A percentile compares a stretch with the other conserved stretches of the same genome.
Evolutionary conservation across 2,329 filamentous ascomycete genomes (phyloP).

Genomic region (Amesomyces nigricolor): DNA sequence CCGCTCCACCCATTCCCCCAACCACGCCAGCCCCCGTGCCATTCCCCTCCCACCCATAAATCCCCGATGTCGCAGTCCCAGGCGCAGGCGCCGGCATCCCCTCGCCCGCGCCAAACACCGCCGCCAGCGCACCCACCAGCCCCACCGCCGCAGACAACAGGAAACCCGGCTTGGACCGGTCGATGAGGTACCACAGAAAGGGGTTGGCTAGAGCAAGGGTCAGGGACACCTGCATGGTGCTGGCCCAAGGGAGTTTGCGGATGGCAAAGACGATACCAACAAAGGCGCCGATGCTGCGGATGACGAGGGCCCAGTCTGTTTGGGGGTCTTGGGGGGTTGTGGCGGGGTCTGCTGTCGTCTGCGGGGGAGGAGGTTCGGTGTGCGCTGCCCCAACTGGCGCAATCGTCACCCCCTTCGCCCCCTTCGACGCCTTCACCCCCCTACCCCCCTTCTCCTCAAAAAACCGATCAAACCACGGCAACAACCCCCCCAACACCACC

Average conservation of each 20-base stretch:
- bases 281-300: constrained; percentile 55
- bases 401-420: background rate
- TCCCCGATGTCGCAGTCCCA: background rate
- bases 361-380: too few species aligned
- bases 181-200: constrained; percentile 91
- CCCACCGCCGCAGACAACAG: constrained; percentile 71
- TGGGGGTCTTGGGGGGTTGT: constrained; percentile 16
- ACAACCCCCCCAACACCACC: constrained; percentile 67
- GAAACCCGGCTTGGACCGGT: constrained; percentile 81
- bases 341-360: constrained; percentile 15
- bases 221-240: constrained; percentile 85
- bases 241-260: constrained; percentile 87
- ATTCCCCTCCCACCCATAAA: background rate
- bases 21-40: background rate
- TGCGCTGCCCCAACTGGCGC: too few species aligned
- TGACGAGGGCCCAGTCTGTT: constrained; percentile 66
- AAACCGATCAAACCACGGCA: constrained; percentile 78
- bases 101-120: constrained; percentile 62
- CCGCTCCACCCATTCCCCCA: background rate
- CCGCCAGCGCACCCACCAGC: constrained; percentile 57
- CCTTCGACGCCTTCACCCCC: background rate
- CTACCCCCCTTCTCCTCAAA: constrained; percentile 49
- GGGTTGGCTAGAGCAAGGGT: constrained; percentile 89
- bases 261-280: constrained; percentile 63
- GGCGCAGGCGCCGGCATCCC: constrained; percentile 61